Evolutionary conservation across 169 alveolate species (phyloP).

Genomic region (Plasmodium chabaudi): DNA sequence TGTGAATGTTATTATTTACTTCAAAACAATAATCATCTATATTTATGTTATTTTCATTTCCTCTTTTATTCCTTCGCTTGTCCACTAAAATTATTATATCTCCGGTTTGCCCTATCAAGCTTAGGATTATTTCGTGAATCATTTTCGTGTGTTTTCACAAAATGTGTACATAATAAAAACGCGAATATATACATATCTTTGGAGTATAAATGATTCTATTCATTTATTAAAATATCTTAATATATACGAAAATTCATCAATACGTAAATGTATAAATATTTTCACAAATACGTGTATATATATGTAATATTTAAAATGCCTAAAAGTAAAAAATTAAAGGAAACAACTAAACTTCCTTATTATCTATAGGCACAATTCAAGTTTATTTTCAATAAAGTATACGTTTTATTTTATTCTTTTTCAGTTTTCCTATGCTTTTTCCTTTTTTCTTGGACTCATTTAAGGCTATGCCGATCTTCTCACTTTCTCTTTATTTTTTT

Average conservation of each 20-base stretch:
- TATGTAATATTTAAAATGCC: neutral
- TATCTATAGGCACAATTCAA: too few relatives aligned
- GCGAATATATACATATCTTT: constrained; percentile 3
- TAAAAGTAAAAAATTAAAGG: too few relatives aligned
- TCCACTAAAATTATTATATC: constrained; percentile 77
- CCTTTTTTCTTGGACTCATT: too few relatives aligned
- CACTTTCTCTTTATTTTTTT: too few relatives aligned
- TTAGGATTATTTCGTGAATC: constrained; percentile 81
- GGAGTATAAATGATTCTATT: neutral
- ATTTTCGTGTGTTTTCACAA: constrained; percentile 23
- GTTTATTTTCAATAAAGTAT: too few relatives aligned
- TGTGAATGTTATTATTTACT: constrained; percentile 78
- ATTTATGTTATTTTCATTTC: constrained; percentile 55
- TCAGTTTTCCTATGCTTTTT: too few relatives aligned
- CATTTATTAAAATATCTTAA: neutral
- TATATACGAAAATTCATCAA: constrained; percentile 8
- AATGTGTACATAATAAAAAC: constrained; percentile 5
- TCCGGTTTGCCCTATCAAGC: constrained; percentile 84
- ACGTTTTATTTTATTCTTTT: too few relatives aligned
- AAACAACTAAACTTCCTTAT: too few relatives aligned
- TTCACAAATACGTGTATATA: neutral
- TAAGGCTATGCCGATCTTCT: too few relatives aligned
- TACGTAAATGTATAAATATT: constrained; percentile 2
- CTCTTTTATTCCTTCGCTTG: constrained; percentile 44
- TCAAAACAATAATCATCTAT: constrained; percentile 77